A percentile compares a stretch with the other conserved stretches of the same genome.
Evolutionary conservation across 768 basidiomycete genomes (phyloP).

Genomic region (Cystobasidium tubakii): DNA sequence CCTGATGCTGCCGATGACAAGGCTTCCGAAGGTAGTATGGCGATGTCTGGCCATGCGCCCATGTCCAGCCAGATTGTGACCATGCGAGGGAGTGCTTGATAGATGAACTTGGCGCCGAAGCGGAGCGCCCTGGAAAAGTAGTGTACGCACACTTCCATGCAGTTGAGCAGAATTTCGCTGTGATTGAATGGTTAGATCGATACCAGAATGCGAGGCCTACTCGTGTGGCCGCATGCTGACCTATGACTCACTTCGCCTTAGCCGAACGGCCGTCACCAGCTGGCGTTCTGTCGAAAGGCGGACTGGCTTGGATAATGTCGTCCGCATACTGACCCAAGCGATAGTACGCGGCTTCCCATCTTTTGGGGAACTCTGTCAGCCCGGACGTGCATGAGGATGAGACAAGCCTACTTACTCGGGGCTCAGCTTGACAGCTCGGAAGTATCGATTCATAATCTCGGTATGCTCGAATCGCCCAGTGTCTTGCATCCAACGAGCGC

Average conservation of each 20-base stretch:
- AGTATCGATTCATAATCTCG: constrained; percentile 57
- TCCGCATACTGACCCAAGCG: constrained; percentile 35
- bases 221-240: too few relatives aligned
- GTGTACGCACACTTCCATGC: constrained; percentile 29
- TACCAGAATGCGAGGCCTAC: too few relatives aligned
- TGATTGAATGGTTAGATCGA: background rate
- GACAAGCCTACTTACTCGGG: constrained; percentile 47
- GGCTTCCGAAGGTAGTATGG: background rate
- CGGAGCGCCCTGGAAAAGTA: constrained; percentile 56
- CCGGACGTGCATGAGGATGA: background rate
- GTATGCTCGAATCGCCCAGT: constrained; percentile 70
- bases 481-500: constrained; percentile 88
- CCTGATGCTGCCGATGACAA: background rate
- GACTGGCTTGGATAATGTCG: constrained; percentile 27
- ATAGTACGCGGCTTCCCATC: constrained; percentile 36
- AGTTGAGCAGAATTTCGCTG: background rate
- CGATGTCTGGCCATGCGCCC: constrained; percentile 56
- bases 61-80: constrained; percentile 91
- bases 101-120: constrained; percentile 87
- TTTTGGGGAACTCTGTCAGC: too few relatives aligned
- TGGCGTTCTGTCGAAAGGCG: background rate
- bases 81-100: constrained; percentile 87
- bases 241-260: constrained; percentile 10
- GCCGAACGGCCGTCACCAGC: background rate
- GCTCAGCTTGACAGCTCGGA: constrained; percentile 49